phyloP scores from a whole-genome alignment of 108 stramenopile species.

The Cyclostephanos invisitatus region DNA sequence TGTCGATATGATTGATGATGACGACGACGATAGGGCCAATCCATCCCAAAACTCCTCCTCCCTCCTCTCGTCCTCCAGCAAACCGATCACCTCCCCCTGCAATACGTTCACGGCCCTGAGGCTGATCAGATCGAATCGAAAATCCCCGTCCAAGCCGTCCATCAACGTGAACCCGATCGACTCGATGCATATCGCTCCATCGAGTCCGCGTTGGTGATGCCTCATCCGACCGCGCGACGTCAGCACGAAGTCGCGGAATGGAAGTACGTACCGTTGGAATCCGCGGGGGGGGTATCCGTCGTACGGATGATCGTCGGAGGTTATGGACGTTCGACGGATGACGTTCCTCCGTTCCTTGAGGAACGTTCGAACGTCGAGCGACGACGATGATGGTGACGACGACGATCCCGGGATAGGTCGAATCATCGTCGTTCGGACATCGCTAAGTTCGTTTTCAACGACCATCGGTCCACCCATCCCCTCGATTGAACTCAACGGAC shows the following conservation, averaged over 20 bases:
- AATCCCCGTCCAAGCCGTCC: slow-evolving; percentile 82
- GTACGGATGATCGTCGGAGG: slow-evolving; percentile 30
- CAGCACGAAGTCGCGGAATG: slow-evolving; percentile 67
- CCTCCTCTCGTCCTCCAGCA: slow-evolving; percentile 30
- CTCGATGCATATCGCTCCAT: slow-evolving; percentile 64
- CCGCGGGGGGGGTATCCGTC: slow-evolving; percentile 37
- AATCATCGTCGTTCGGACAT: no score
- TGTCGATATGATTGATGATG: not conserved
- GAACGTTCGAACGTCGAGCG: slow-evolving; percentile 33
- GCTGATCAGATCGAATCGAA: slow-evolving; percentile 75
- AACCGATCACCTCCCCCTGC: slow-evolving; percentile 39
- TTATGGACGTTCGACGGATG: slow-evolving; percentile 9
- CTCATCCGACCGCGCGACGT: slow-evolving; percentile 67
- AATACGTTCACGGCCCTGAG: slow-evolving; percentile 73
- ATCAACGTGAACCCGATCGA: slow-evolving; percentile 79
- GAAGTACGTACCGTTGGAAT: slow-evolving; percentile 50
- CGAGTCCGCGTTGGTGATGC: slow-evolving; percentile 63
- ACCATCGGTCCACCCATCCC: no score
- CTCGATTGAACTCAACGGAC: no score
- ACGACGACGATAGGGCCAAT: not conserved
- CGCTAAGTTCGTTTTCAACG: no score
- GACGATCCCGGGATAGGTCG: no score
- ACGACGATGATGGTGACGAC: not conserved
- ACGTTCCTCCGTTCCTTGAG: slow-evolving; percentile 8
- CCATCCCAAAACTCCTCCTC: slow-evolving; percentile 16